Percentiles rank a stretch among this genome's conserved stretches.
phyloP scores from a whole-genome alignment of 2,329 filamentous ascomycete species.

The Alternaria burnsii region DNA sequence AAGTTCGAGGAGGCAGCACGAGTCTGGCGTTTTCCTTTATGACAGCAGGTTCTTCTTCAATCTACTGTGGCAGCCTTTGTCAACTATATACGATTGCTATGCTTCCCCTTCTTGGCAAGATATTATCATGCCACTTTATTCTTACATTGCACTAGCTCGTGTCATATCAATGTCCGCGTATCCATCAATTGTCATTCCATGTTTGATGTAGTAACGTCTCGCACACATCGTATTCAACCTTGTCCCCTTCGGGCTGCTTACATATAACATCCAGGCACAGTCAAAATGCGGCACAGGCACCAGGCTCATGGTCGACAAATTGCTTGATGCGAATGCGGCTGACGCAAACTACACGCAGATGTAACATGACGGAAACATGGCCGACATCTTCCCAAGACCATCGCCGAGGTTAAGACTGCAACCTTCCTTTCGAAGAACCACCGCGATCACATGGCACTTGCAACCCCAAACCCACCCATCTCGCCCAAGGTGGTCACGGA shows the following conservation, averaged over 20 bases:
- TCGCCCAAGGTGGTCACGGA: background rate
- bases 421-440: background rate
- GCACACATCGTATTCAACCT: background rate
- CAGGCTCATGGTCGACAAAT: background rate
- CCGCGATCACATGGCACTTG: background rate
- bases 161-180: background rate
- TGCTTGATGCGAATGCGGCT: constrained; percentile 4
- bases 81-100: constrained; percentile 5
- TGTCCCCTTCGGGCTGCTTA: background rate
- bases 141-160: background rate
- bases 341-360: background rate
- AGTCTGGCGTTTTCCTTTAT: constrained; percentile 21
- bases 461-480: background rate
- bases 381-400: background rate
- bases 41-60: constrained; percentile 20
- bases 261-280: background rate
- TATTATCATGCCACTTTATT: constrained; percentile 6
- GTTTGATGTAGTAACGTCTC: background rate
- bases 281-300: background rate
- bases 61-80: constrained; percentile 2
- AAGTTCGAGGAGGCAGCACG: background rate
- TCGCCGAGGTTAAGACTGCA: background rate
- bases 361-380: background rate
- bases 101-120: background rate
- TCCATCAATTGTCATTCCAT: background rate